Conservation (phyloP, 176 grass and related monocot genomes). For the Avena atlantica region DNA sequence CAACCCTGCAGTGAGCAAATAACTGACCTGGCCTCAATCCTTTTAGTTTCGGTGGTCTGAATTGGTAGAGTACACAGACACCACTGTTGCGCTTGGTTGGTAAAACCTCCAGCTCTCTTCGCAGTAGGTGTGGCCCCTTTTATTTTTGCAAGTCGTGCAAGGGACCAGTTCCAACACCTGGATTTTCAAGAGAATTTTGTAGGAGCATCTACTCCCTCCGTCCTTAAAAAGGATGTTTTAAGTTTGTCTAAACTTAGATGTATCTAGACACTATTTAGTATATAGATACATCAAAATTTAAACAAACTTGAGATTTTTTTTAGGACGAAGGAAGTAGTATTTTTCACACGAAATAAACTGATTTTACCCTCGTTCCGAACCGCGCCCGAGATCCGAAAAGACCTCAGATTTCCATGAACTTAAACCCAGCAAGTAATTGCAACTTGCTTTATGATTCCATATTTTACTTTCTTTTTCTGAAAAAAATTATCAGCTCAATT, state of each 20-base stretch:
- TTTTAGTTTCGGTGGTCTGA: background rate
- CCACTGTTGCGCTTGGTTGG: constrained; percentile 3
- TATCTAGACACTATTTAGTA: too few species aligned
- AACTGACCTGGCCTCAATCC: background rate
- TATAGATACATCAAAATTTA: too few species aligned
- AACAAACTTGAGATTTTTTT: too few species aligned
- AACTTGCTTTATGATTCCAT: background rate
- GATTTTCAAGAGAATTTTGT: background rate
- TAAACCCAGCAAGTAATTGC: background rate
- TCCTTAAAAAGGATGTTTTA: too few species aligned
- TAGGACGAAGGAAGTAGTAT: background rate
- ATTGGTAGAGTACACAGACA: background rate
- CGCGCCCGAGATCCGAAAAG: too few species aligned
- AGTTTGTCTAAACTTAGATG: too few species aligned
- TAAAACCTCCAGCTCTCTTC: background rate
- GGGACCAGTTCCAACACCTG: too few species aligned
- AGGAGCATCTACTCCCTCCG: too few species aligned
- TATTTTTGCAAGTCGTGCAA: too few species aligned
- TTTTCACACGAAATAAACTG: too few species aligned
- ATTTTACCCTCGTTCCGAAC: too few species aligned
- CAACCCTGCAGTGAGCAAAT: constrained; percentile 19
- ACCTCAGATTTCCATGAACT: background rate
- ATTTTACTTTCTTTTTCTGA: background rate
- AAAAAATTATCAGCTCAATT: constrained; percentile 19
- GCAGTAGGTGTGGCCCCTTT: background rate